phyloP scores from a whole-genome alignment of 352 stramenopile species.

The Phytophthora citrophthora region DNA sequence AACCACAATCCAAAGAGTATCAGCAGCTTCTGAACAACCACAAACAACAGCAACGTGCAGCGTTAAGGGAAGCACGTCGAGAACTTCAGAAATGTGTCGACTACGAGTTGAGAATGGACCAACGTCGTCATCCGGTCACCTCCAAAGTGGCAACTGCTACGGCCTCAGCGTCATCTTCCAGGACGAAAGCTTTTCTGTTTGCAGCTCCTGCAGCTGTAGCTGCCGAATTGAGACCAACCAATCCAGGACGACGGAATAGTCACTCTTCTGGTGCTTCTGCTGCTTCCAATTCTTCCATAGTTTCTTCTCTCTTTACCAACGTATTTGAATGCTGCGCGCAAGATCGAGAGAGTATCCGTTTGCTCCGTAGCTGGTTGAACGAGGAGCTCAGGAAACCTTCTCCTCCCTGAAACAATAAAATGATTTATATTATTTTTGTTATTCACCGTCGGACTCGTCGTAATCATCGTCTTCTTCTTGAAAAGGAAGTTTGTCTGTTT shows the following conservation, averaged over 20 bases:
- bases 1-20: conserved; percentile 19
- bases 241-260: conserved; percentile 5
- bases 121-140: conserved; percentile 38
- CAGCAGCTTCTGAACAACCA: conserved; percentile 29
- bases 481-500: conserved; percentile 6
- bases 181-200: conserved; percentile 10
- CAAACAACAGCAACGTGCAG: conserved; percentile 36
- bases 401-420: neutral
- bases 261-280: neutral
- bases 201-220: conserved; percentile 10
- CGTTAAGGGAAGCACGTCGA: conserved; percentile 41
- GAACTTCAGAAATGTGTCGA: conserved; percentile 61
- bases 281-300: conserved; percentile 10
- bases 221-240: conserved; percentile 1
- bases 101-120: conserved; percentile 52
- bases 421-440: conserved; percentile 1
- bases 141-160: conserved; percentile 5
- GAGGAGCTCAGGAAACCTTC: conserved; percentile 52
- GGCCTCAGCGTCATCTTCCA: conserved; percentile 7
- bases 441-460: conserved; percentile 42
- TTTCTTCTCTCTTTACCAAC: conserved; percentile 47
- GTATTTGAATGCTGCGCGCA: conserved; percentile 56
- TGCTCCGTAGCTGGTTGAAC: conserved; percentile 46
- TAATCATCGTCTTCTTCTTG: conserved; percentile 45
- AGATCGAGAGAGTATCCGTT: conserved; percentile 48